These are phyloP conservation scores for Xylaria sp. DNA, from an alignment of 2,329 filamentous ascomycete genomes.

Conservation along the genomic window DNA sequence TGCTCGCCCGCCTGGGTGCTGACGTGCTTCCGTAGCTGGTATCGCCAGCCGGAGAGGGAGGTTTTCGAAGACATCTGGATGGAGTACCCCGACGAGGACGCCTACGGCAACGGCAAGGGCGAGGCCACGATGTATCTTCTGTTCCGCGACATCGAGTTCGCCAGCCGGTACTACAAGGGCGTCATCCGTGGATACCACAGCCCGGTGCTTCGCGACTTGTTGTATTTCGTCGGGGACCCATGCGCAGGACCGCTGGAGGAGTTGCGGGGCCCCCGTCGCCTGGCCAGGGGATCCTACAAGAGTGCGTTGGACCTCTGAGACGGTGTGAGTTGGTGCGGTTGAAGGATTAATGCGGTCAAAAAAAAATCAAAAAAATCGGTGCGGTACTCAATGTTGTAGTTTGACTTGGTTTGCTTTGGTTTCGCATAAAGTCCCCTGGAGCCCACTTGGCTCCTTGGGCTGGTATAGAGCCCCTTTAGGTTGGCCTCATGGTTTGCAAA, in stretches of 20 bases:
- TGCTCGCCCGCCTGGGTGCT: background rate
- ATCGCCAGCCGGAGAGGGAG: constrained; percentile 1
- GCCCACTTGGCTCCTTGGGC: too few species aligned
- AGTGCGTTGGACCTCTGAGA: constrained; percentile 8
- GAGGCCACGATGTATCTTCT: background rate
- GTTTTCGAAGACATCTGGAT: constrained; percentile 19
- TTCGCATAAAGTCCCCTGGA: too few species aligned
- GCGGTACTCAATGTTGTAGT: too few species aligned
- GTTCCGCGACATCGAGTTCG: constrained; percentile 1
- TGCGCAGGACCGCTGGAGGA: constrained; percentile 7
- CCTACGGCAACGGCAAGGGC: too few species aligned
- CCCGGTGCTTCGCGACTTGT: background rate
- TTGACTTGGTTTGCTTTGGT: too few species aligned
- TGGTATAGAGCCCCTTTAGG: too few species aligned
- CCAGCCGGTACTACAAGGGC: constrained; percentile 9
- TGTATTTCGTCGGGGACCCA: constrained; percentile 10
- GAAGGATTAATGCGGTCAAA: background rate
- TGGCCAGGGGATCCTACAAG: constrained; percentile 1
- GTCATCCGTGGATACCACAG: background rate
- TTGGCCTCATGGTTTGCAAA: too few species aligned
- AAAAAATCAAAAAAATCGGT: too few species aligned
- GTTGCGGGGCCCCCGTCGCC: background rate
- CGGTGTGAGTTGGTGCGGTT: background rate
- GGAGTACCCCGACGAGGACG: too few species aligned
- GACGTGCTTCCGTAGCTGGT: background rate